Percentiles rank a stretch among this genome's conserved stretches.
Conservation (phyloP, 768 basidiomycete species). For the Leccinum pellstonianum region DNA sequence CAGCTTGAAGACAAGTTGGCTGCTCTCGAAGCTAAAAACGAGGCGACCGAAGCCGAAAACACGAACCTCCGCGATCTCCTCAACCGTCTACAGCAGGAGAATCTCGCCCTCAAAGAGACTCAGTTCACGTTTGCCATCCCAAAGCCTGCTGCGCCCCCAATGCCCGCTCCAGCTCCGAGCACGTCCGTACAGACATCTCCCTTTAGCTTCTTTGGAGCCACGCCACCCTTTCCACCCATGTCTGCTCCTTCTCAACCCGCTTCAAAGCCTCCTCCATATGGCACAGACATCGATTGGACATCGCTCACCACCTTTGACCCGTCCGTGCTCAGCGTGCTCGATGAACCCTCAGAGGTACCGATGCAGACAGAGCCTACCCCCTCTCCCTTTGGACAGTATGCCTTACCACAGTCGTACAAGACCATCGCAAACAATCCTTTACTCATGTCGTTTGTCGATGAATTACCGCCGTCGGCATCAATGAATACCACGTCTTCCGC, state of each 20-base stretch:
- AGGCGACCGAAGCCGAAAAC: conserved; percentile 71
- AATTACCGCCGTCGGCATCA: conserved; percentile 35
- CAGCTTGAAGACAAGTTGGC: conserved; percentile 92
- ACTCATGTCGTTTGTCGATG: conserved; percentile 80
- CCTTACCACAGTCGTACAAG: conserved; percentile 56
- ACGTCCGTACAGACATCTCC: conserved; percentile 20
- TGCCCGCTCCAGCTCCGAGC: conserved; percentile 23
- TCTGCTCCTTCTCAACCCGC: conserved; percentile 35
- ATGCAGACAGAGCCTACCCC: conserved; percentile 58
- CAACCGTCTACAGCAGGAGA: conserved; percentile 82
- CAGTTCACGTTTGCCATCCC: conserved; percentile 86
- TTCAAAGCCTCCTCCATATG: conserved; percentile 20
- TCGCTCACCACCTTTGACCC: conserved; percentile 72
- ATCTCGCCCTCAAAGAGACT: conserved; percentile 73
- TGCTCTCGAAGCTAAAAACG: conserved; percentile 81
- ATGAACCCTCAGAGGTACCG: conserved; percentile 58
- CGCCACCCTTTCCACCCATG: conserved; percentile 21
- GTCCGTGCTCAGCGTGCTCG: conserved; percentile 58
- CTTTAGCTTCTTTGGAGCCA: conserved; percentile 30
- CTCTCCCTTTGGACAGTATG: conserved; percentile 46
- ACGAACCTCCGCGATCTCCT: conserved; percentile 87
- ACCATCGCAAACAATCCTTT: conserved; percentile 82
- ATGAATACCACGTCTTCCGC: conserved; percentile 17
- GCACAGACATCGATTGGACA: conserved; percentile 53
- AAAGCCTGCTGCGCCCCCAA: conserved; percentile 29